These are phyloP conservation scores for Miscanthus lutarioriparius DNA, from an alignment of 176 grass and related monocot genomes.

Conservation along the genomic window DNA sequence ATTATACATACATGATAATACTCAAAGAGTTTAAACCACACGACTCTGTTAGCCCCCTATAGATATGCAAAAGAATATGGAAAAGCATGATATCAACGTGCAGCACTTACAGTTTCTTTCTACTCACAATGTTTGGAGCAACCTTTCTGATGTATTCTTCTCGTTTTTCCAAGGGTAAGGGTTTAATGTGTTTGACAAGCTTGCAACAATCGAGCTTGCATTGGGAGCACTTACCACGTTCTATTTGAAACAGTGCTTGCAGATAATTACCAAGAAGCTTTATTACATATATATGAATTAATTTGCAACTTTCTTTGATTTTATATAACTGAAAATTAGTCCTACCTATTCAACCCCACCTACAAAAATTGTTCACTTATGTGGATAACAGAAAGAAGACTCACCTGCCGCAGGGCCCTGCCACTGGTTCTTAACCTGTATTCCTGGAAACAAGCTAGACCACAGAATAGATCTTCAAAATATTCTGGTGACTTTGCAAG, in stretches of 20 bases:
- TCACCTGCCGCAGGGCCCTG: slow-evolving; percentile 76
- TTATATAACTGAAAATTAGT: background rate
- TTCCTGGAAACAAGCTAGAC: slow-evolving; percentile 71
- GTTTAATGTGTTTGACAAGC: slow-evolving; percentile 78
- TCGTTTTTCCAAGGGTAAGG: slow-evolving; percentile 49
- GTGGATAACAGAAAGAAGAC: slow-evolving; percentile 17
- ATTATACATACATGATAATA: slow-evolving; percentile 8
- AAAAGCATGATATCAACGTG: slow-evolving; percentile 24
- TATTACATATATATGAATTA: slow-evolving; percentile 5
- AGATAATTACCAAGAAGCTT: slow-evolving; percentile 34
- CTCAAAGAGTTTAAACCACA: slow-evolving; percentile 10
- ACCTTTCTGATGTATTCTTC: slow-evolving; percentile 71
- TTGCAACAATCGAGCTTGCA: slow-evolving; percentile 86
- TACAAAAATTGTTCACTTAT: background rate
- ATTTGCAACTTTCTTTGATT: slow-evolving; percentile 12
- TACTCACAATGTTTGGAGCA: slow-evolving; percentile 82
- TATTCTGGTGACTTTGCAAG: slow-evolving; percentile 94
- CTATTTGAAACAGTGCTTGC: slow-evolving; percentile 88
- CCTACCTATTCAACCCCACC: background rate
- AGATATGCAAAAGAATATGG: slow-evolving; percentile 14
- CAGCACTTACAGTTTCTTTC: slow-evolving; percentile 71
- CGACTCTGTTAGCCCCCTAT: background rate
- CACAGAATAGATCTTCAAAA: slow-evolving; percentile 97
- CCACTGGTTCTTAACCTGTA: slow-evolving; percentile 77
- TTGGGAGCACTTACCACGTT: slow-evolving; percentile 65